These are phyloP conservation scores for Epichloe sylvatica DNA, from an alignment of 2,329 filamentous ascomycete genomes.

Conservation along the genomic window DNA sequence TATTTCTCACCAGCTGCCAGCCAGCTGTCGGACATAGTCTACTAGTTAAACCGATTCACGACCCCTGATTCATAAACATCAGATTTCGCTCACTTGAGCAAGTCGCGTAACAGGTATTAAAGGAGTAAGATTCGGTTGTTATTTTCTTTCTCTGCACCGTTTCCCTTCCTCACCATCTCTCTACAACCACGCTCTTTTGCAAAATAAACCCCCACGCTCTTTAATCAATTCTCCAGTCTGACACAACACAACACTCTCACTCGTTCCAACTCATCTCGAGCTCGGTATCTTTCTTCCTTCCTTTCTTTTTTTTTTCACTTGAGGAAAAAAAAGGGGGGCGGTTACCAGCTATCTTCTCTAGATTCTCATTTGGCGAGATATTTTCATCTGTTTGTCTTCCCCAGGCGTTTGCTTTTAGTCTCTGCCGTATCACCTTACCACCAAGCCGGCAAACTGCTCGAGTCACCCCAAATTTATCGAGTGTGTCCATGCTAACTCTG, in stretches of 20 bases:
- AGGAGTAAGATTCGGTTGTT: neutral
- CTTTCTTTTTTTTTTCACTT: neutral
- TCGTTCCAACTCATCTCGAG: neutral
- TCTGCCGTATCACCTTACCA: conserved; percentile 1
- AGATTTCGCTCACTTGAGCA: conserved; percentile 2
- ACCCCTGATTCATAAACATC: conserved; percentile 2
- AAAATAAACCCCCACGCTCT: neutral
- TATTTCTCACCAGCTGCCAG: conserved; percentile 1
- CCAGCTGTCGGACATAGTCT: conserved; percentile 5
- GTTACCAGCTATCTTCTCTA: neutral
- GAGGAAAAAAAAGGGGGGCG: neutral
- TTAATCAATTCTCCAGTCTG: neutral
- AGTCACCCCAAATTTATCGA: neutral
- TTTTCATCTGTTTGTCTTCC: neutral
- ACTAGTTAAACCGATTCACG: neutral
- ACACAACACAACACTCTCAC: neutral
- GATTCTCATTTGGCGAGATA: neutral
- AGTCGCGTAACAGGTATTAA: neutral
- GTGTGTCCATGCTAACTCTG: neutral
- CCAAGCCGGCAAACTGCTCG: conserved; percentile 1
- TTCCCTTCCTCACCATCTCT: no score
- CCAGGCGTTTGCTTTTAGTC: conserved; percentile 1
- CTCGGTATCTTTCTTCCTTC: neutral
- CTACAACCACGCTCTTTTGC: neutral
- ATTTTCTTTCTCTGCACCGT: no score